Evolutionary conservation across 2,329 filamentous ascomycete species (phyloP), one percentile per base, ranked within the genome.

Genomic region (Colletotrichum liriopes): DNA sequence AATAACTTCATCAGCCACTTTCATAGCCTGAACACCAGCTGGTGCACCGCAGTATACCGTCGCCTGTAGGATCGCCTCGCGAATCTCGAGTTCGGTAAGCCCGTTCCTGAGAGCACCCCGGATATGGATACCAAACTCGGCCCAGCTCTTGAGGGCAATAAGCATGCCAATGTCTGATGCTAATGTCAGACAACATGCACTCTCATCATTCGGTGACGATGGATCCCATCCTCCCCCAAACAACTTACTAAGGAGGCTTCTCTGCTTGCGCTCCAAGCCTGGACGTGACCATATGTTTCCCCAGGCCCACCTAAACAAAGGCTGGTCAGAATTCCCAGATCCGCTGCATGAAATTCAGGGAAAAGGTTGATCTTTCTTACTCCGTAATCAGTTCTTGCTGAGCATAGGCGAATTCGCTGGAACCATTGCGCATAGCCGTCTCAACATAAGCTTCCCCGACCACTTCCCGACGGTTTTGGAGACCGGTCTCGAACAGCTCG

Each of bases 321-420:
- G 11, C 12, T 23, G n/a, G 26, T 54, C 20, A 35, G 37, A 35
- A 23, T 16, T 23, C 2, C 11, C 26, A 16, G 23, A 14, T 18
- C 9, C 26, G 14, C n/a, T 32, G 18, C 14, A 23, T 49, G 8
- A 6, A 9, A 1, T 23, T 6, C 45, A 23, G 5, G 11, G 14
- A 16, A 2, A 5, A 6, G 5, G 9, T 6, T 1, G 8, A 37
- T 26, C 55, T 54, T 56, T 41, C 73, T 45, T 62, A 87, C 81
- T 92, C 90, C 0, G 90, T 91, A 1, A 91, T 87, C 26, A 91
- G 83, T 74, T 92, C 87, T 79, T 92, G 90, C 74, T 88, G 87
- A 0, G 90, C 86, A 56, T 84, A 83, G 1, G 88, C 83, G 77
- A 92, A 92, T 8, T 89, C 85, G 11, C 85, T 87, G 0, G 86